A percentile compares a stretch with the other conserved stretches of the same genome.
phyloP scores from a whole-genome alignment of 1,284 basidiomycete genomes.

The Caloboletus inedulis region DNA sequence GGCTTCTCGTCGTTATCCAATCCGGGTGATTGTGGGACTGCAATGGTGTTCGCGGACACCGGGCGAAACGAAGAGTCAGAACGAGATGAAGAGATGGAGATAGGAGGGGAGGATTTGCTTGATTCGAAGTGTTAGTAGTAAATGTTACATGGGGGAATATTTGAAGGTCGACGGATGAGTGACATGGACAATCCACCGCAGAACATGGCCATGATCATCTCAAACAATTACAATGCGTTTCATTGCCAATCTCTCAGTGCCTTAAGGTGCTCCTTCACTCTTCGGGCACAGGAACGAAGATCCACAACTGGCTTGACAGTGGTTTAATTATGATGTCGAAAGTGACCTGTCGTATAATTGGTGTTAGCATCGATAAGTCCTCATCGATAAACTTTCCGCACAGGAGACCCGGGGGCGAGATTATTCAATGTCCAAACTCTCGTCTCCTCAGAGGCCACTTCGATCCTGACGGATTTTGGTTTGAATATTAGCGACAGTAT shows the following conservation, averaged over 20 bases:
- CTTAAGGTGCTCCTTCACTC: neutral
- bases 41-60: neutral
- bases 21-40: no score
- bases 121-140: no score
- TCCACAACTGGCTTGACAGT: neutral
- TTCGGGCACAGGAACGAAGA: neutral
- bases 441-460: no score
- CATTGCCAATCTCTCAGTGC: neutral
- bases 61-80: neutral
- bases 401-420: neutral
- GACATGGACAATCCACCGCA: no score
- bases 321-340: accelerated
- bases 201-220: neutral
- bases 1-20: neutral
- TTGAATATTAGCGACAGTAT: neutral
- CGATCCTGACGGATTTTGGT: neutral
- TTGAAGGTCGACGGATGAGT: no score
- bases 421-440: neutral
- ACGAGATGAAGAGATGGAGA: neutral
- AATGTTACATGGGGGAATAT: no score
- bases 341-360: neutral
- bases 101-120: neutral
- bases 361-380: neutral
- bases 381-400: neutral
- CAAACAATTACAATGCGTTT: neutral